Base-by-base conservation (phyloP, 768 basidiomycete species). In the Melanogaster broomeanus region DNA sequence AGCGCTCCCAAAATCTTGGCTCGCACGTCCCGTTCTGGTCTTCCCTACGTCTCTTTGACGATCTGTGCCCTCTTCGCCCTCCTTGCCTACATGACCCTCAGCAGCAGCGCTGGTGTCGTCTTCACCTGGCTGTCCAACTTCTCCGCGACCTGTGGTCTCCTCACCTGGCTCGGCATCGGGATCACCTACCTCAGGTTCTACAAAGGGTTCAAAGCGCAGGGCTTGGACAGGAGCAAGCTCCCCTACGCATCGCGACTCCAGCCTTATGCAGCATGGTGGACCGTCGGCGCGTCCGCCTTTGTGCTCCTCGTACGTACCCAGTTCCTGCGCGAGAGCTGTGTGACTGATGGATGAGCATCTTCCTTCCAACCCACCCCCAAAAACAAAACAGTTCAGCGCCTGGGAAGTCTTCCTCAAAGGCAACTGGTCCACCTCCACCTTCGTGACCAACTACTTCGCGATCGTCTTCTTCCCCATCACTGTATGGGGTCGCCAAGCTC, bases 1-100 rank as follows among this genome's bases (percentile, higher is more conserved):
- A 76, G 80, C 49, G 82, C 83, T 0, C 84, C 84, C 3, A 72
- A 65, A 44, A 60, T 85, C 41, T 83, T 86, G 48, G 44, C 61
- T 24, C 68, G 72, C 45, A 76, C 77, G 1, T 63, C 66, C 11
- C 53, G 54, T 10, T 51, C 59, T 6, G 73, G 83, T 33, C 58
- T 83, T 2, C 83, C 82, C 2, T 75, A 74, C 59, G 68, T 78
- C 30, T 60, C 77, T 0, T 61, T 74, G 12, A 51, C 33, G 0
- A 6, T 64, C 27, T 71, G 62, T 49, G 53, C 66, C 2, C 50
- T 56, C 24, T 72, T 76, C 43, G 66, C 70, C 0, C 49, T 71
- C n/a, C 64, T 77, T 9, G 61, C 77, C 6, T 80, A 71, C 63
- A 71, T 77, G 71, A 73, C 68, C 6, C 60, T 76, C 18, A 57